Percentiles rank a stretch among this genome's conserved stretches.
Conservation (phyloP, 805 yeast species). For the Kodamaea leandrae region DNA sequence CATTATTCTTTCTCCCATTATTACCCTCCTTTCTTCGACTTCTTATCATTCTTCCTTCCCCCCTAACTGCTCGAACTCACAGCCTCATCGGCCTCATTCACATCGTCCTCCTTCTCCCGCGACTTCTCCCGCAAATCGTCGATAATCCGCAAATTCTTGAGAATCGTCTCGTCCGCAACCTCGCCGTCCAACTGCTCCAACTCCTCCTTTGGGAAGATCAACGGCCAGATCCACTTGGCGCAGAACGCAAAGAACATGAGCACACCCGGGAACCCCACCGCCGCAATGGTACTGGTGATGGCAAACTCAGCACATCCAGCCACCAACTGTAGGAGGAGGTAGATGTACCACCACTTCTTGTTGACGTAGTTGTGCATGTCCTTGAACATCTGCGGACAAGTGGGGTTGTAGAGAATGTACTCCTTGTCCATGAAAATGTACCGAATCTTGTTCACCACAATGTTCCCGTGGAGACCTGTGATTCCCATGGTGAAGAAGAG, state of each 20-base stretch:
- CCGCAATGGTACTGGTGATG: constrained; percentile 82
- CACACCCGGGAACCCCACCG: constrained; percentile 92
- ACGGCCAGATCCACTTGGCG: constrained; percentile 58
- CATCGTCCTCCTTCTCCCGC: neutral
- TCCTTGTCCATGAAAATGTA: constrained; percentile 59
- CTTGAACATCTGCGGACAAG: constrained; percentile 34
- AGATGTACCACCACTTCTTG: constrained; percentile 52
- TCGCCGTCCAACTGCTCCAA: constrained; percentile 63
- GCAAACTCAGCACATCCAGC: constrained; percentile 82
- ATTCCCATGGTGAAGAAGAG: constrained; percentile 92
- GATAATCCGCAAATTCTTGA: constrained; percentile 41
- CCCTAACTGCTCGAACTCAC: constrained; percentile 5
- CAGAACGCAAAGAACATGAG: constrained; percentile 67
- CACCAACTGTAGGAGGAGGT: constrained; percentile 54
- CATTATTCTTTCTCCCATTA: neutral
- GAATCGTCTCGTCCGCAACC: constrained; percentile 55
- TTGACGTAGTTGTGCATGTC: constrained; percentile 28
- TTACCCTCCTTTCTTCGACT: neutral
- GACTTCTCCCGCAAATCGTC: constrained; percentile 9
- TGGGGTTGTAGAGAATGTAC: constrained; percentile 33
- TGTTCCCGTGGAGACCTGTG: constrained; percentile 68
- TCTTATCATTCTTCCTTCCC: neutral
- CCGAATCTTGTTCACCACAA: constrained; percentile 58
- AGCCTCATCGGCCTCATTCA: constrained; percentile 4
- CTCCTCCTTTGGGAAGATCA: constrained; percentile 59